phyloP scores from a whole-genome alignment of 2,329 filamentous ascomycete species.

The Dichotomopilus funicola region DNA sequence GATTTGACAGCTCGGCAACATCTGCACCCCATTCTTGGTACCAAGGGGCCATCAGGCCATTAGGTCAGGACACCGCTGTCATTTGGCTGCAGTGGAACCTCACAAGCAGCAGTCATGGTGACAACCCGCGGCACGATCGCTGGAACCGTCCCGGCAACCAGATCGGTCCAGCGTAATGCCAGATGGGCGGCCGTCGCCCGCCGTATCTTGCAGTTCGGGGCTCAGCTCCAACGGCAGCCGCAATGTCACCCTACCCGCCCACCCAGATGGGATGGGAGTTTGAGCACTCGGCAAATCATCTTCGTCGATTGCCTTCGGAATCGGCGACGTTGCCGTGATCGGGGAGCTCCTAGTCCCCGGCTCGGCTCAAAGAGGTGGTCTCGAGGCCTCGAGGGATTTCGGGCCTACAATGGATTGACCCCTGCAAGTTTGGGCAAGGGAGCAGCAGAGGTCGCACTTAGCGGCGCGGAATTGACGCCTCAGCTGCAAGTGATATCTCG shows the following conservation, averaged over 20 bases:
- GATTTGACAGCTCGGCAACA: too few species aligned
- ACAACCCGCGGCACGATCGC: neutral
- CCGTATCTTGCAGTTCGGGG: neutral
- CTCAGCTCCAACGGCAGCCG: neutral
- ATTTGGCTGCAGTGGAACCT: neutral
- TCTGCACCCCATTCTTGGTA: too few species aligned
- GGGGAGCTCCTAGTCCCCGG: neutral
- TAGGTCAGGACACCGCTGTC: too few species aligned
- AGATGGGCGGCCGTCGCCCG: neutral
- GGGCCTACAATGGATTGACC: neutral
- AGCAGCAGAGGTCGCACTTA: neutral
- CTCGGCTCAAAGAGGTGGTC: neutral
- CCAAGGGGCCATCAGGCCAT: too few species aligned
- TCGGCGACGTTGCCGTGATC: slow-evolving; percentile 2
- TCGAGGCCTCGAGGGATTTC: neutral
- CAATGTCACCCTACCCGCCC: slow-evolving; percentile 1
- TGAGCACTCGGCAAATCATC: slow-evolving; percentile 6
- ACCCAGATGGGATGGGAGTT: neutral
- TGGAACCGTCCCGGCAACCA: neutral
- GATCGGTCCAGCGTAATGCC: neutral
- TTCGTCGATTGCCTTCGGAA: neutral
- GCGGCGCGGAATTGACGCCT: neutral
- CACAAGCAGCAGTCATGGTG: neutral
- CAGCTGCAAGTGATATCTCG: slow-evolving; percentile 3
- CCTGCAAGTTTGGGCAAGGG: slow-evolving; percentile 1